Evolutionary conservation across 2,329 filamentous ascomycete genomes (phyloP).

Genomic region (Penicillium sp.): DNA sequence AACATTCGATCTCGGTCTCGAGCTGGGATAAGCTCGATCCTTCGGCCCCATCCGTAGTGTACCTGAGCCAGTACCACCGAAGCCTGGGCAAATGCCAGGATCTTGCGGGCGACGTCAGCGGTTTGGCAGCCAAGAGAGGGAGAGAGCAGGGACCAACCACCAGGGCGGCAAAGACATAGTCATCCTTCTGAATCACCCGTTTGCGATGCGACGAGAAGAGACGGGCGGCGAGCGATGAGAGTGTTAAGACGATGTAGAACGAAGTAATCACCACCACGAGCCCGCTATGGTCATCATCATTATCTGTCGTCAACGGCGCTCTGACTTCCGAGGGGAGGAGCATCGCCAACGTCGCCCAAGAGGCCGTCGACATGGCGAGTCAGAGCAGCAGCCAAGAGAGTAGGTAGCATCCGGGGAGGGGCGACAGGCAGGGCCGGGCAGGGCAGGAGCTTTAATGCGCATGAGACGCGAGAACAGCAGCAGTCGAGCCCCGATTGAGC

Average conservation of each 20-base stretch:
- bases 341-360: slow-evolving; percentile 1
- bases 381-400: not conserved
- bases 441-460: not conserved
- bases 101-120: slow-evolving; percentile 25
- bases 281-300: slow-evolving; percentile 45
- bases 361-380: not conserved
- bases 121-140: not conserved
- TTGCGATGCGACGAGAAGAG: slow-evolving; percentile 44
- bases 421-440: not conserved
- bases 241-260: slow-evolving; percentile 43
- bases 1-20: slow-evolving; percentile 33
- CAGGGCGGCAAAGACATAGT: slow-evolving; percentile 39
- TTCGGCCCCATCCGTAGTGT: slow-evolving; percentile 46
- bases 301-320: slow-evolving; percentile 44
- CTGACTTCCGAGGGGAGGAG: slow-evolving; percentile 28
- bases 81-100: slow-evolving; percentile 43
- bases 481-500: not conserved
- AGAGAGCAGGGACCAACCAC: slow-evolving; percentile 30
- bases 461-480: not conserved
- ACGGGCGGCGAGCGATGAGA: slow-evolving; percentile 47
- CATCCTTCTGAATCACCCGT: slow-evolving; percentile 38
- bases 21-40: slow-evolving; percentile 26
- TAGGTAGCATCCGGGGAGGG: not conserved
- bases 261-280: slow-evolving; percentile 47
- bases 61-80: slow-evolving; percentile 45